Conservation (phyloP, 495 filamentous ascomycete genomes). For the Neurospora africana region DNA sequence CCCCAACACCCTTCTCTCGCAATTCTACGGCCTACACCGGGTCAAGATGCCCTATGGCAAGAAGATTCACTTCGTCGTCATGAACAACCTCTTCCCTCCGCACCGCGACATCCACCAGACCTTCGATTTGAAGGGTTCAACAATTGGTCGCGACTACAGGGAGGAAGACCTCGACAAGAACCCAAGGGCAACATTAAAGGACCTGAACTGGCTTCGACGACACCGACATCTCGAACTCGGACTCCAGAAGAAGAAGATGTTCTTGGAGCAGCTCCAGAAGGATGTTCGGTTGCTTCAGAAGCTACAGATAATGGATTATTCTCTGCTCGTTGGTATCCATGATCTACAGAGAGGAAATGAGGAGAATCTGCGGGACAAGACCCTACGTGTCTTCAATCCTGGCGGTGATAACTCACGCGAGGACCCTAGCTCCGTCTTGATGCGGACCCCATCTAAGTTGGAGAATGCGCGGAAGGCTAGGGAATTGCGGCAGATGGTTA, state of each 20-base stretch:
- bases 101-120: slow-evolving; percentile 96
- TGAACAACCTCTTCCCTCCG: slow-evolving; percentile 98
- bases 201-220: slow-evolving; percentile 90
- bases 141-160: slow-evolving; percentile 78
- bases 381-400: slow-evolving; percentile 88
- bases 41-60: slow-evolving; percentile 98
- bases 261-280: slow-evolving; percentile 76
- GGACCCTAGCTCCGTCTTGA: slow-evolving; percentile 51
- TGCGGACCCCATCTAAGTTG: slow-evolving; percentile 87
- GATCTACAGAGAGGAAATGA: slow-evolving; percentile 83
- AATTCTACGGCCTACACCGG: slow-evolving; percentile 95
- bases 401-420: slow-evolving; percentile 56
- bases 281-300: slow-evolving; percentile 79
- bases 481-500: slow-evolving; percentile 84
- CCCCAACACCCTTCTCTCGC: slow-evolving; percentile 91
- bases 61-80: slow-evolving; percentile 99
- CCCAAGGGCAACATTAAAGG: slow-evolving; percentile 88
- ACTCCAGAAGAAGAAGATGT: slow-evolving; percentile 70
- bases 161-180: slow-evolving; percentile 84
- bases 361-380: slow-evolving; percentile 91
- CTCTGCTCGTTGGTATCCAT: slow-evolving; percentile 87
- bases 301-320: slow-evolving; percentile 98
- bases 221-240: slow-evolving; percentile 80
- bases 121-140: slow-evolving; percentile 97
- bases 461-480: slow-evolving; percentile 87